A percentile compares a stretch with the other conserved stretches of the same genome.
Evolutionary conservation across 176 grass and related monocot species (phyloP).

Genomic region (Aegilops longissima): DNA sequence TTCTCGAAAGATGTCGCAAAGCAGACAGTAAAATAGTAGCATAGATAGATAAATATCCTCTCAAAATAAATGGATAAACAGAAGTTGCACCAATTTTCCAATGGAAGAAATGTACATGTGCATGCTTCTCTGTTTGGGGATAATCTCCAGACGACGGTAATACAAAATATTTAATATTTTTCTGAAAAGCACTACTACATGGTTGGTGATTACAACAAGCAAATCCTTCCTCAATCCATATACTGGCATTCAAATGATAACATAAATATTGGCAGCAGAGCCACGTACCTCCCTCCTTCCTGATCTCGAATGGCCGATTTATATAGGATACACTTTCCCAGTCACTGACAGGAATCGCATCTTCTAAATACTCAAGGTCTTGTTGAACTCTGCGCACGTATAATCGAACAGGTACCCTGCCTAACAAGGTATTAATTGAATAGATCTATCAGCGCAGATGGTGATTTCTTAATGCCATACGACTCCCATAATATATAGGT

Average conservation of each 20-base stretch:
- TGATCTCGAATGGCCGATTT: conserved; percentile 75
- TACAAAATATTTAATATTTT: background rate
- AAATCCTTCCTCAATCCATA: background rate
- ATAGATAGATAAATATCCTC: background rate
- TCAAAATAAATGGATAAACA: background rate
- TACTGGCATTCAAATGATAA: conserved; percentile 3
- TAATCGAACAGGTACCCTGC: conserved; percentile 89
- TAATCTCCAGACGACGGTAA: background rate
- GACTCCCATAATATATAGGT: background rate
- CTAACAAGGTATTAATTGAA: conserved; percentile 59
- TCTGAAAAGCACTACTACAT: background rate
- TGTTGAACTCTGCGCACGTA: conserved; percentile 70
- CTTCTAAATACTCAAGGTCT: conserved; percentile 74
- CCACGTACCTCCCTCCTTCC: conserved; percentile 64
- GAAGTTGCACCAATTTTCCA: background rate
- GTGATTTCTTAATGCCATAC: background rate
- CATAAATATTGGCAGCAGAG: background rate
- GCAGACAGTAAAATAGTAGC: background rate
- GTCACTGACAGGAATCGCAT: conserved; percentile 51
- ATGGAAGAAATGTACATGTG: background rate
- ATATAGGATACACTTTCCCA: conserved; percentile 94
- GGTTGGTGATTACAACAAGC: background rate
- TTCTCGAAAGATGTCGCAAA: background rate
- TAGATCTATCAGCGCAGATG: conserved; percentile 17
- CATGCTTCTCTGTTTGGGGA: background rate